Evolutionary conservation across 345 rosid species (phyloP).

Genomic region (Dovyalis caffra): DNA sequence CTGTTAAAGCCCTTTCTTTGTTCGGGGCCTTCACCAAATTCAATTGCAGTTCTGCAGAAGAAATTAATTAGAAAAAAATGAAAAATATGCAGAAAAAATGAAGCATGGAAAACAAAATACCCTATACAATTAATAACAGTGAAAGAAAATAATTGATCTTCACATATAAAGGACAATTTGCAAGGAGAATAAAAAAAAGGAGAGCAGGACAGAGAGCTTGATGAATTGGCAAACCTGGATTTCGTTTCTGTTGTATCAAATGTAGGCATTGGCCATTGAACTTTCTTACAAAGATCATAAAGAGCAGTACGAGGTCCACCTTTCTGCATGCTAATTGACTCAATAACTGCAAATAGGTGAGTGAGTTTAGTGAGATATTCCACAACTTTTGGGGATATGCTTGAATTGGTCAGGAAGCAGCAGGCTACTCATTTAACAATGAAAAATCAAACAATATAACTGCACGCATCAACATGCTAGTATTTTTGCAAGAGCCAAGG

Average conservation of each 20-base stretch:
- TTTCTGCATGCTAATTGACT: conserved; percentile 59
- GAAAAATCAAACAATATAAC: background rate
- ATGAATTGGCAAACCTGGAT: conserved; percentile 39
- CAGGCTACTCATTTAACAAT: background rate
- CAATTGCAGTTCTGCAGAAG: conserved; percentile 43
- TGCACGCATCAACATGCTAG: background rate
- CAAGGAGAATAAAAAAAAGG: background rate
- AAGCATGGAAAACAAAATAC: conserved; percentile 1
- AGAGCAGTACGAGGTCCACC: conserved; percentile 78
- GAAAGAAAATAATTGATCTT: background rate
- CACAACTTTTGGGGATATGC: background rate
- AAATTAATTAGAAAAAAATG: background rate
- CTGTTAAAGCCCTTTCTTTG: conserved; percentile 44
- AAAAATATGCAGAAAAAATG: background rate
- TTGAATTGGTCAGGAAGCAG: background rate
- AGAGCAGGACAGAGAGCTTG: background rate
- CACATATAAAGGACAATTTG: background rate
- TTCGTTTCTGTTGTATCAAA: conserved; percentile 48
- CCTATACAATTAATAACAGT: background rate
- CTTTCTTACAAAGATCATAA: conserved; percentile 66
- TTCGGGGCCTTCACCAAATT: conserved; percentile 43
- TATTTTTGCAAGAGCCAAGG: background rate
- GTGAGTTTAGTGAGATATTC: conserved; percentile 6
- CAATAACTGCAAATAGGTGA: conserved; percentile 44
- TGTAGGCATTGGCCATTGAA: conserved; percentile 74